Conservation (phyloP, 2,329 filamentous ascomycete genomes). For the Pseudocercospora vitis region DNA sequence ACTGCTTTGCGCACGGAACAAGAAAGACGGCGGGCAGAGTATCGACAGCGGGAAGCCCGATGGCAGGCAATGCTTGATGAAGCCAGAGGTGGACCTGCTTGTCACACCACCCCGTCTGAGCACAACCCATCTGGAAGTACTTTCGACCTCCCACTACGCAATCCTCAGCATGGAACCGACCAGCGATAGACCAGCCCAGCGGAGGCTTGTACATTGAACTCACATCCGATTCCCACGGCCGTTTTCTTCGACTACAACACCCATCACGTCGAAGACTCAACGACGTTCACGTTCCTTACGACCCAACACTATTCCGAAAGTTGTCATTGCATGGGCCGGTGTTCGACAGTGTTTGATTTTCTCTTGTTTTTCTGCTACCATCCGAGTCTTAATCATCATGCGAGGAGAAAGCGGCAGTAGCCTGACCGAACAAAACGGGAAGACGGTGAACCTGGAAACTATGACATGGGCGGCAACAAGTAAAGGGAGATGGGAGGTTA, state of each 20-base stretch:
- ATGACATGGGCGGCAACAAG: not conserved
- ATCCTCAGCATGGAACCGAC: slow-evolving; percentile 13
- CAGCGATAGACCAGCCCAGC: slow-evolving; percentile 17
- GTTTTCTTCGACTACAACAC: not conserved
- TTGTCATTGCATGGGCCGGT: slow-evolving; percentile 11
- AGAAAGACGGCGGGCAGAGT: not conserved
- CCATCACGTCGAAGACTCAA: slow-evolving; percentile 4
- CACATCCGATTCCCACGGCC: slow-evolving; percentile 4
- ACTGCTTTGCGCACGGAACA: slow-evolving; percentile 11
- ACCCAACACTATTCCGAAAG: slow-evolving; percentile 6
- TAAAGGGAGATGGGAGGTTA: slow-evolving; percentile 8
- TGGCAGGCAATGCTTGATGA: not conserved
- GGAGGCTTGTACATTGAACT: slow-evolving; percentile 18
- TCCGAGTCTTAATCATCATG: slow-evolving; percentile 4
- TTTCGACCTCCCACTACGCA: not conserved
- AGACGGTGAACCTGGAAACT: slow-evolving; percentile 8
- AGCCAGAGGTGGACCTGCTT: not conserved
- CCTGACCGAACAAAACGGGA: slow-evolving; percentile 5
- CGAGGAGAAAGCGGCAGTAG: slow-evolving; percentile 8
- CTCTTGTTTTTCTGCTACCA: not conserved
- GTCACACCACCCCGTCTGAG: slow-evolving; percentile 1
- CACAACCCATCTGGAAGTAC: slow-evolving; percentile 14
- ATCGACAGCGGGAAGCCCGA: not conserved
- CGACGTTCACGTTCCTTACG: slow-evolving; percentile 17
- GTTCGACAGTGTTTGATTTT: too few species aligned